Conservation (phyloP, 176 grass and related monocot genomes). For the Avena atlantica region DNA sequence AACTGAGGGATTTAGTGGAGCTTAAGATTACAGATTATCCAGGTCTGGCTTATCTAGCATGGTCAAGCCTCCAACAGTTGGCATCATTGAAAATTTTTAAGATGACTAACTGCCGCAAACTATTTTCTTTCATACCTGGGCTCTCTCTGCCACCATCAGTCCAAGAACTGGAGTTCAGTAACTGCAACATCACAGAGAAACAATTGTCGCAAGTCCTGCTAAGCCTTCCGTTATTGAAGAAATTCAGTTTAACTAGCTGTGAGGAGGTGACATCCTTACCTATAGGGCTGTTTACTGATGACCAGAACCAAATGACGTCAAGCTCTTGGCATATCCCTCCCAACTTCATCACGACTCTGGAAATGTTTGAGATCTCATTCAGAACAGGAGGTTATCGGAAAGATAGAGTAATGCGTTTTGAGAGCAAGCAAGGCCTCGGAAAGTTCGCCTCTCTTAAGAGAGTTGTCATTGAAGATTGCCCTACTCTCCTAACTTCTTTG, state of each 20-base stretch:
- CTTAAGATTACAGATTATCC: constrained; percentile 4
- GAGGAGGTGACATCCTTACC: constrained; percentile 12
- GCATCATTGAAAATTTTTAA: background rate
- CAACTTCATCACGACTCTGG: background rate
- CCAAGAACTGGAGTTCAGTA: background rate
- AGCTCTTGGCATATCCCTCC: constrained; percentile 9
- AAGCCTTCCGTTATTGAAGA: background rate
- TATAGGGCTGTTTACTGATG: constrained; percentile 9
- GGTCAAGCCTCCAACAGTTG: constrained; percentile 5
- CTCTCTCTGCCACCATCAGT: constrained; percentile 10
- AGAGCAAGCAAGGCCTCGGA: background rate
- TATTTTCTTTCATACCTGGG: background rate
- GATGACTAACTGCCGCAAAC: background rate
- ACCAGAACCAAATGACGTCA: background rate
- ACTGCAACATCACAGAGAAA: background rate
- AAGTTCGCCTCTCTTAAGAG: background rate
- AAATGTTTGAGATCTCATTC: background rate
- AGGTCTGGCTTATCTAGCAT: background rate
- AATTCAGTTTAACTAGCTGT: background rate
- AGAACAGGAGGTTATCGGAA: background rate
- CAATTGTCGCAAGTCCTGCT: constrained; percentile 23
- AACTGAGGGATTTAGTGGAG: constrained; percentile 16
- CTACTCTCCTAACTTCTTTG: background rate
- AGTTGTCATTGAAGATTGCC: background rate
- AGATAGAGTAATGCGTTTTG: background rate